Conservation (phyloP, 441 rosid species). For the Brassica balearica region DNA sequence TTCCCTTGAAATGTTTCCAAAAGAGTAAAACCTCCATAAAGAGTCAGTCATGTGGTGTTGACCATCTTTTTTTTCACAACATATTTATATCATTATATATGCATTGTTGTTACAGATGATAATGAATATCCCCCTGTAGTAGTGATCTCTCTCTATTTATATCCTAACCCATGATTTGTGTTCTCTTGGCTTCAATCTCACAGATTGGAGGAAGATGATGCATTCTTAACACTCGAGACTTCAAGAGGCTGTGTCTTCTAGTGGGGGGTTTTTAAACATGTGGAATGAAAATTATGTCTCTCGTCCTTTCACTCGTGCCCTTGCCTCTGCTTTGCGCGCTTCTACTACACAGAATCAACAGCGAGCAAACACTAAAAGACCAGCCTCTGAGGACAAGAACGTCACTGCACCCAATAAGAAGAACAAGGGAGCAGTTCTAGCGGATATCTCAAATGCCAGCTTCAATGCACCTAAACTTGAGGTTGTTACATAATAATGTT, state of each 20-base stretch:
- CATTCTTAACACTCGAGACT: not conserved
- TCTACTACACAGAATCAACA: not conserved
- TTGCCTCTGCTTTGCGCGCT: not conserved
- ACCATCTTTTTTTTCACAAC: not conserved
- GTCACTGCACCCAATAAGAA: not conserved
- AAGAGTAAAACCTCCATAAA: too few relatives aligned
- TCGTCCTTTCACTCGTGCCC: constrained; percentile 6
- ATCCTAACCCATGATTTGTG: not conserved
- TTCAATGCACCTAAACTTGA: not conserved
- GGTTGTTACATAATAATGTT: not conserved
- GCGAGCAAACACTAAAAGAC: constrained; percentile 2
- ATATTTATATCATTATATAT: not conserved
- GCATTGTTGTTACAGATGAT: not conserved
- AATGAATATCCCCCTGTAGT: too few relatives aligned
- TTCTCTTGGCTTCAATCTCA: not conserved
- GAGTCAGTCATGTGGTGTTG: too few relatives aligned
- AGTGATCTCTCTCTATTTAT: too few relatives aligned
- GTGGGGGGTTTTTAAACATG: not conserved
- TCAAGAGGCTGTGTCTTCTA: not conserved
- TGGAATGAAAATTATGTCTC: not conserved
- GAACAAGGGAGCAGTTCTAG: not conserved
- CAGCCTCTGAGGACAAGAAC: not conserved
- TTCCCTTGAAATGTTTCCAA: too few relatives aligned
- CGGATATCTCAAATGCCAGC: not conserved
- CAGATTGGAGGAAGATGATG: not conserved